These are phyloP conservation scores for Ligustrum vulgare DNA, from an alignment of 257 asterid genomes.

Conservation along the genomic window DNA sequence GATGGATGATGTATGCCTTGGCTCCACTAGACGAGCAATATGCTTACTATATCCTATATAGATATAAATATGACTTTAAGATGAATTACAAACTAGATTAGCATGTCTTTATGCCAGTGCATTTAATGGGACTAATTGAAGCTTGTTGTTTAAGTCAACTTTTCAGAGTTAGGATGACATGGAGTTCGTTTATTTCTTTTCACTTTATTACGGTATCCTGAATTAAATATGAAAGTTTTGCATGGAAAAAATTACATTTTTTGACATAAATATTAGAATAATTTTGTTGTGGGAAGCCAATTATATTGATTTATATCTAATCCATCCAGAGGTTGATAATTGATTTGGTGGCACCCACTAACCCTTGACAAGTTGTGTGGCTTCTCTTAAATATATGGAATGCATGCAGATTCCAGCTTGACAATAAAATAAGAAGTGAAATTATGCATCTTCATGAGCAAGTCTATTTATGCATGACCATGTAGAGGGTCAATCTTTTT, in stretches of 20 bases:
- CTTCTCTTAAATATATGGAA: background rate
- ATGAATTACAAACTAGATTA: background rate
- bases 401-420: background rate
- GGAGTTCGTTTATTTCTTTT: conserved; percentile 1
- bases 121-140: background rate
- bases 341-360: background rate
- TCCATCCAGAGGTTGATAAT: background rate
- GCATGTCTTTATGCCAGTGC: background rate
- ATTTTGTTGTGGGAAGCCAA: too few species aligned
- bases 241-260: too few species aligned
- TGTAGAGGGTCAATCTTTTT: background rate
- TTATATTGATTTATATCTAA: background rate
- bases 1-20: background rate
- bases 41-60: background rate
- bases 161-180: background rate
- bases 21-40: background rate
- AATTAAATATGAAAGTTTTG: too few species aligned
- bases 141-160: background rate
- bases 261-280: too few species aligned
- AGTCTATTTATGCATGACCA: background rate
- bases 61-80: background rate
- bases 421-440: background rate
- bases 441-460: background rate
- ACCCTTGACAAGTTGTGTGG: background rate
- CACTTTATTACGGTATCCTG: too few species aligned